These are phyloP conservation scores for Candida quercuum DNA, from an alignment of 805 yeast genomes.

Conservation along the genomic window DNA sequence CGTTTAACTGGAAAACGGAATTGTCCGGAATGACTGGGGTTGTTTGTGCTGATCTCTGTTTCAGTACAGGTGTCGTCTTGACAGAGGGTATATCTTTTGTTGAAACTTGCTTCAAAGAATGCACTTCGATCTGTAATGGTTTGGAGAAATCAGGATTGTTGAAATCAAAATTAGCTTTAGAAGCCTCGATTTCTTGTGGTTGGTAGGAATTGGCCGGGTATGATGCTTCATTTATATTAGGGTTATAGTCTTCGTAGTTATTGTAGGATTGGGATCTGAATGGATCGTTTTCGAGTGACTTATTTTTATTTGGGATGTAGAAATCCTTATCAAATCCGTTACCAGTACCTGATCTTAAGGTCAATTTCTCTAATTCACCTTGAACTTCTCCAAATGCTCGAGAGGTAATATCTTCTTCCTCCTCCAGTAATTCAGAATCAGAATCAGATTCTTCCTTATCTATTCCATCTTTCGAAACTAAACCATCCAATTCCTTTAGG, in stretches of 20 bases:
- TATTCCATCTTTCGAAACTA: neutral
- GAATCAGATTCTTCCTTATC: conserved; percentile 3
- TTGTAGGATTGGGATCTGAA: no score
- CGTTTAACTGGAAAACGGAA: no score
- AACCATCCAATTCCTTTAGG: no score
- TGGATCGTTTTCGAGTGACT: no score
- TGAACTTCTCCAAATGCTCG: conserved; percentile 16
- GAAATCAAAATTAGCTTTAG: neutral
- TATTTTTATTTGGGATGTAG: no score
- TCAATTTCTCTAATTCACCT: conserved; percentile 14
- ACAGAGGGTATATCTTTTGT: conserved; percentile 5
- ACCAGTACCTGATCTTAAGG: conserved; percentile 4
- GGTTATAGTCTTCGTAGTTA: no score
- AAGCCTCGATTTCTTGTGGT: no score
- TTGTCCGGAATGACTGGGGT: no score
- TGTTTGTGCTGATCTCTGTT: neutral
- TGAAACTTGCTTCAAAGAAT: conserved; percentile 11
- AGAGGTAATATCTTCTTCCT: conserved; percentile 4
- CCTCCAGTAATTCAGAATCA: conserved; percentile 1
- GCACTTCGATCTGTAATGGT: conserved; percentile 10
- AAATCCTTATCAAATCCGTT: neutral
- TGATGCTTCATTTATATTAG: no score
- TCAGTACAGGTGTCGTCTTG: neutral
- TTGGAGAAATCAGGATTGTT: neutral
- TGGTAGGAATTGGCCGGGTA: no score